Percentiles rank a stretch among this genome's conserved stretches.
Evolutionary conservation across 805 yeast genomes (phyloP).

Genomic region (Nakazawaea ishiwadae): DNA sequence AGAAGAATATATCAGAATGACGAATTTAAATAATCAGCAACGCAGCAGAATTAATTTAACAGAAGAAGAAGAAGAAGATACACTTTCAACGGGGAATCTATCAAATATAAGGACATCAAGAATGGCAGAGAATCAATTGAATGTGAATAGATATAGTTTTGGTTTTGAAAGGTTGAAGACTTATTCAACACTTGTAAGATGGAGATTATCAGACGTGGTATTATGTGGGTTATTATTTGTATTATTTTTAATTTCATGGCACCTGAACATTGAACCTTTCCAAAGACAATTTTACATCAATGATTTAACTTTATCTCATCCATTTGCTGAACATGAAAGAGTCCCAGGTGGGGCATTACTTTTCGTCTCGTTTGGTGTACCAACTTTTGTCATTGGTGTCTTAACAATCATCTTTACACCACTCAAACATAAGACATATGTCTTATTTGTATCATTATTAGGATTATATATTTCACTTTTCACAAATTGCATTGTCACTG

Average conservation of each 20-base stretch:
- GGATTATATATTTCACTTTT: slow-evolving; percentile 62
- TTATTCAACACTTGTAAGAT: slow-evolving; percentile 8
- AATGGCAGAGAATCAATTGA: background rate
- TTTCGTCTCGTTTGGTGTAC: slow-evolving; percentile 48
- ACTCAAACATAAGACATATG: slow-evolving; percentile 49
- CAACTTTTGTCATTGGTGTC: slow-evolving; percentile 34
- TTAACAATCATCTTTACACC: slow-evolving; percentile 34
- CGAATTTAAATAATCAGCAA: background rate
- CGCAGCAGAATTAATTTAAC: background rate
- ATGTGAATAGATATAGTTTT: slow-evolving; percentile 12
- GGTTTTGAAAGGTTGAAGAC: slow-evolving; percentile 8
- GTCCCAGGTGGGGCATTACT: slow-evolving; percentile 56
- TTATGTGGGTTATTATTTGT: slow-evolving; percentile 3
- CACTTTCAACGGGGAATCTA: too few relatives aligned
- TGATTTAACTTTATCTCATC: slow-evolving; percentile 77
- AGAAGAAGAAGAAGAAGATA: background rate
- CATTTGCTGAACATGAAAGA: slow-evolving; percentile 70
- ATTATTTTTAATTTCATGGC: slow-evolving; percentile 8
- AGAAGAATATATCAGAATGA: background rate
- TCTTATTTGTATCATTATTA: slow-evolving; percentile 57
- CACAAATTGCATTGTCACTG: slow-evolving; percentile 60
- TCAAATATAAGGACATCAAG: background rate
- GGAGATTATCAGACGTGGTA: slow-evolving; percentile 11
- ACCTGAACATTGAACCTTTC: slow-evolving; percentile 48
- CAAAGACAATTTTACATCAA: slow-evolving; percentile 73